A percentile compares a stretch with the other conserved stretches of the same genome.
phyloP scores from a whole-genome alignment of 1,284 basidiomycete genomes.

The Trichosporon coremiiforme region DNA sequence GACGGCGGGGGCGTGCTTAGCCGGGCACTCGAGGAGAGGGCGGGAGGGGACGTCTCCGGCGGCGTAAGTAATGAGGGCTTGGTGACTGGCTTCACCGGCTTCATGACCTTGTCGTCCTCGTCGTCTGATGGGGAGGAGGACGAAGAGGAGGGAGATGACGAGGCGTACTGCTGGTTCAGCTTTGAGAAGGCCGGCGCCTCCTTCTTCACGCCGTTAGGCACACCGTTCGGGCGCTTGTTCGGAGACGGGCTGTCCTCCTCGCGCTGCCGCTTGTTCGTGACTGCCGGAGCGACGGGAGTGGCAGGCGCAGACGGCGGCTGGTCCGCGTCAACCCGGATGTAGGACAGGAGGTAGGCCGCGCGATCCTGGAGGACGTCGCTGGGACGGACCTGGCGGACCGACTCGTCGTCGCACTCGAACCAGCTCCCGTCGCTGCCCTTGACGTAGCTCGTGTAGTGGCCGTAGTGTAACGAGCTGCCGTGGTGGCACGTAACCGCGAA shows the following conservation, averaged over 20 bases:
- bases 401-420: slow-evolving; percentile 94
- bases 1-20: neutral
- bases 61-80: neutral
- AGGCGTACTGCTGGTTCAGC: slow-evolving; percentile 20
- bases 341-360: slow-evolving; percentile 92
- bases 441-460: slow-evolving; percentile 92
- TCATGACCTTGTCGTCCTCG: neutral
- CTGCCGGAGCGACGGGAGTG: slow-evolving; percentile 15
- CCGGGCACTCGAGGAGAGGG: no score
- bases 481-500: slow-evolving; percentile 94
- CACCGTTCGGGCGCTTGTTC: slow-evolving; percentile 42
- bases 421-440: slow-evolving; percentile 72
- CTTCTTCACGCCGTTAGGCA: slow-evolving; percentile 17
- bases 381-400: slow-evolving; percentile 60
- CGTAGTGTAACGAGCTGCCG: slow-evolving; percentile 88
- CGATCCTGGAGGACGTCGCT: slow-evolving; percentile 64
- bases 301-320: neutral
- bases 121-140: slow-evolving; percentile 12
- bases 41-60: neutral
- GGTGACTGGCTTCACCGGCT: no score
- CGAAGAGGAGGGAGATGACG: neutral
- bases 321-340: slow-evolving; percentile 62
- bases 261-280: slow-evolving; percentile 24
- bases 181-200: slow-evolving; percentile 8
- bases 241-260: slow-evolving; percentile 61